Evolutionary conservation across 2,329 filamentous ascomycete genomes (phyloP), one percentile per base, ranked within the genome.

Genomic region (Phoma herbarum): DNA sequence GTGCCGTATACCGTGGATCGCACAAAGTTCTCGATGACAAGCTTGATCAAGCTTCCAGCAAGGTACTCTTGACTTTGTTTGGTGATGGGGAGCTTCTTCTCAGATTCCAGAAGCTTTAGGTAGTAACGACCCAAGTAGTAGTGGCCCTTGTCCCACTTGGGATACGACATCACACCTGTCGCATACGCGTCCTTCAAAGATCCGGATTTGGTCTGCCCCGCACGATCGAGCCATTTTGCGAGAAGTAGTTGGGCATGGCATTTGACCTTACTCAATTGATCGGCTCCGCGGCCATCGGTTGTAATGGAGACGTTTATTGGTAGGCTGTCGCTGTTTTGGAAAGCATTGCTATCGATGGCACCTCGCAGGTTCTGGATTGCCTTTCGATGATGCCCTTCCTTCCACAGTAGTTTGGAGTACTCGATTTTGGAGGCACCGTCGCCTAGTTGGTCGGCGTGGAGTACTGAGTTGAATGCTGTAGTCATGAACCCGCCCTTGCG

Each of bases 81-180:
- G 26, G 89, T 86, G 18, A 86, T 82, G 35, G 90, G 88, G 51
- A 96, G 85, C 2, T 85, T 82, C 76, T 92, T 93, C 75, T 98
- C 93, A 0, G 92, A 91, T 69, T 98, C 94, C 3, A 97, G 82
- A 4, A 98, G 85, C 77, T 97, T 99, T 75, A 97, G 96, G 83
- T 99, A 99, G 77, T 98, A 93, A 45, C 94, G 92, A 5, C 95
- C 95, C 10, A 99, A 85, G 75, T 97, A 97, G 75, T 98, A 99
- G 74, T 98, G 94, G 0, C 92, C 93, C 77, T 97, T 98, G 74
- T 99, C 95, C 93, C 94, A 99, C 50, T 87, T 87, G 5, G 82
- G 79, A 62, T 76, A 80, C 2, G 86, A 88, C 72, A 85, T 88
- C n/a, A 90, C 86, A 1, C 93, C 93, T 65, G 90, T 86, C 62